phyloP scores from a whole-genome alignment of 2,329 filamentous ascomycete species.

The Fusarium napiforme region DNA sequence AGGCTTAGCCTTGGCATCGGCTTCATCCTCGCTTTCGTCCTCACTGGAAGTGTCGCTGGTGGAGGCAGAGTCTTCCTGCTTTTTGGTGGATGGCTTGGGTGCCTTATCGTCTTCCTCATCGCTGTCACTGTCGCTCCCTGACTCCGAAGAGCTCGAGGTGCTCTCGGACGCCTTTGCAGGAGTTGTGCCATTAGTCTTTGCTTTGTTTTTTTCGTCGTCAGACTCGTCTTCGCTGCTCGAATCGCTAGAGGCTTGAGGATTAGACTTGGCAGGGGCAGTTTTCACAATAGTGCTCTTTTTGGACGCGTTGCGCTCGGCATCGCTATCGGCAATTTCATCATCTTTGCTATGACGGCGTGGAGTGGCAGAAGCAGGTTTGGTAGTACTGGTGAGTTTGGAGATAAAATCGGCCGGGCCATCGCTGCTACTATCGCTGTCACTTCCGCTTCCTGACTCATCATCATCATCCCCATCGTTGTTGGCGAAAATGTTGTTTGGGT shows the following conservation, averaged over 20 bases:
- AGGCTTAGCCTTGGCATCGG: constrained; percentile 31
- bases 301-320: constrained; percentile 51
- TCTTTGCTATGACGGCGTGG: constrained; percentile 46
- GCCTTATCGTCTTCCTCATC: constrained; percentile 40
- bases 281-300: constrained; percentile 36
- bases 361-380: constrained; percentile 29
- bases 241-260: constrained; percentile 36
- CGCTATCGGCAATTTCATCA: constrained; percentile 57
- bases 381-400: constrained; percentile 45
- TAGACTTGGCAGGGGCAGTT: constrained; percentile 27
- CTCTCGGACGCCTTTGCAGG: constrained; percentile 28
- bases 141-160: constrained; percentile 43
- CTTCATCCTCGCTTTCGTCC: constrained; percentile 44
- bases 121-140: constrained; percentile 47
- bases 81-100: constrained; percentile 23
- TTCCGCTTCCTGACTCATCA: constrained; percentile 48
- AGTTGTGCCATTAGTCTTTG: constrained; percentile 36
- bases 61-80: constrained; percentile 36
- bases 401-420: constrained; percentile 45
- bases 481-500: constrained; percentile 46
- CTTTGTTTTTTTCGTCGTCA: constrained; percentile 37
- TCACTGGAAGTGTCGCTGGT: constrained; percentile 44
- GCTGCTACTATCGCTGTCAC: constrained; percentile 33
- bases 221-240: constrained; percentile 47
- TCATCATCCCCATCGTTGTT: constrained; percentile 48